phyloP scores from a whole-genome alignment of 495 filamentous ascomycete genomes.

The Polyplosphaeria fusca region DNA sequence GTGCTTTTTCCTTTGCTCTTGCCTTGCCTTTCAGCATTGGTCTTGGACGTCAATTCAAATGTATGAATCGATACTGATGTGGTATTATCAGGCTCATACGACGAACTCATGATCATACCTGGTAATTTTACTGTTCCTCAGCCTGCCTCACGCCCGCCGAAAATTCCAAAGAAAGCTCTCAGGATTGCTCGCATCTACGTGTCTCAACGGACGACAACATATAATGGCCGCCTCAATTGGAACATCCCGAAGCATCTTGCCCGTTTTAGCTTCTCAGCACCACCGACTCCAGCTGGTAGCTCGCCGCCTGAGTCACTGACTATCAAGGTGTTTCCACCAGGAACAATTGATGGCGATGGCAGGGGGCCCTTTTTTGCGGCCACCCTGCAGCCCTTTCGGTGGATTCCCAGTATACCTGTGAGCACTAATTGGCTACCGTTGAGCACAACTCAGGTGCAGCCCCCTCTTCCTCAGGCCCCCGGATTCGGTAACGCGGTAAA shows the following conservation, averaged over 20 bases:
- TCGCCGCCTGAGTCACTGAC: constrained; percentile 27
- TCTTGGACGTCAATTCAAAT: too few species aligned
- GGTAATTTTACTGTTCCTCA: constrained; percentile 44
- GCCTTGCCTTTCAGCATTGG: too few species aligned
- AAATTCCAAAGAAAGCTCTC: constrained; percentile 31
- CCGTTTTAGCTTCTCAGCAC: constrained; percentile 47
- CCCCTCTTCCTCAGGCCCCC: constrained; percentile 45
- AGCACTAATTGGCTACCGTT: constrained; percentile 37
- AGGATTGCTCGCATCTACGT: constrained; percentile 52
- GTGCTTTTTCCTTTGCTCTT: background rate
- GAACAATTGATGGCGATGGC: constrained; percentile 18
- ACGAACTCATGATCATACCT: constrained; percentile 50
- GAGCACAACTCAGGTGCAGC: constrained; percentile 45
- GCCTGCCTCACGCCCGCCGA: constrained; percentile 9
- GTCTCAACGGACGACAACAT: constrained; percentile 47
- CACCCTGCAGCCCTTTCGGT: constrained; percentile 44
- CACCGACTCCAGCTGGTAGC: constrained; percentile 32
- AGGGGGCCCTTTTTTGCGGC: constrained; percentile 44
- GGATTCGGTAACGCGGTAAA: constrained; percentile 36
- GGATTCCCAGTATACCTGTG: constrained; percentile 45
- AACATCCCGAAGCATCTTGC: constrained; percentile 56
- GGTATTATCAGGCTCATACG: constrained; percentile 47
- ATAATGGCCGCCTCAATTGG: constrained; percentile 51
- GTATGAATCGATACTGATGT: background rate
- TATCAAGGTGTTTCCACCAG: constrained; percentile 46